Evolutionary conservation across 1,284 basidiomycete genomes (phyloP).

Genomic region (Austroboletus rostrupii): DNA sequence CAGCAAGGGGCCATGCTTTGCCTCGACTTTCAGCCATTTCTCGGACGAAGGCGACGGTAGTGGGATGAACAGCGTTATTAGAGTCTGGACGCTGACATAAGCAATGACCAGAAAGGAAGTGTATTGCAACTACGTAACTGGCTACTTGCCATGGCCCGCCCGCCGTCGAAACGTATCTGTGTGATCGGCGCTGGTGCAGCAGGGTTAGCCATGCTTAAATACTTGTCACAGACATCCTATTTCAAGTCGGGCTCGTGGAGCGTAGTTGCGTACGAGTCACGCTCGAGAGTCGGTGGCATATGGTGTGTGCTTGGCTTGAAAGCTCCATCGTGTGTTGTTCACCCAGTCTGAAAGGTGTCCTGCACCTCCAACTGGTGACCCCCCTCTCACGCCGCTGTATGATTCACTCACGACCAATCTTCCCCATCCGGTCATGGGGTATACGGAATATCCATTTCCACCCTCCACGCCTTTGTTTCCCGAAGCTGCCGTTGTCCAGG

Average conservation of each 20-base stretch:
- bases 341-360: slow-evolving; percentile 46
- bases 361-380: slow-evolving; percentile 44
- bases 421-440: slow-evolving; percentile 73
- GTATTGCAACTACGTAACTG: neutral
- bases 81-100: slow-evolving; percentile 41
- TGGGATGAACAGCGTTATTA: slow-evolving; percentile 59
- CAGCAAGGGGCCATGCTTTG: slow-evolving; percentile 93
- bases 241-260: slow-evolving; percentile 57
- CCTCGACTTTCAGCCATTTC: slow-evolving; percentile 57
- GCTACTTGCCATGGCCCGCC: neutral
- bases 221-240: slow-evolving; percentile 54
- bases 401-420: slow-evolving; percentile 74
- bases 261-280: slow-evolving; percentile 55
- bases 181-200: slow-evolving; percentile 67
- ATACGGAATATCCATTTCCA: slow-evolving; percentile 57
- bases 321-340: neutral
- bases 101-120: slow-evolving; percentile 2
- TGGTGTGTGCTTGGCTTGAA: slow-evolving; percentile 48
- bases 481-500: slow-evolving; percentile 47
- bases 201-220: slow-evolving; percentile 64
- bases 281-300: slow-evolving; percentile 64
- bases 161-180: slow-evolving; percentile 44
- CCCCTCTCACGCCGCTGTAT: slow-evolving; percentile 66
- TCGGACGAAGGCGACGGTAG: slow-evolving; percentile 2
- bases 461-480: slow-evolving; percentile 70